Conservation (phyloP, 495 filamentous ascomycete species). For the Talaromyces borbonicus region DNA sequence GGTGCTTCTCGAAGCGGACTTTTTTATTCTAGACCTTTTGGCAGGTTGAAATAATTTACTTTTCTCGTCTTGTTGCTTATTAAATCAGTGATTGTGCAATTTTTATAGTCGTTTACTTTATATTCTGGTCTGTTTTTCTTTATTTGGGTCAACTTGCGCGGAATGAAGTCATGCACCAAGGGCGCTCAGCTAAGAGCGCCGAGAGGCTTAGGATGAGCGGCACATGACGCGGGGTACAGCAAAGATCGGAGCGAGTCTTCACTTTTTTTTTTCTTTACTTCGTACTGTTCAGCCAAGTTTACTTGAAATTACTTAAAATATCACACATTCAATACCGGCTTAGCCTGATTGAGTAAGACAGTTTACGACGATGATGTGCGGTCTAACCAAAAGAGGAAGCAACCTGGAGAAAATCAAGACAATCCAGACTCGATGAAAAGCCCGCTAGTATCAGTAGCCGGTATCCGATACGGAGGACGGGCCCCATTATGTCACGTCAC, state of each 20-base stretch:
- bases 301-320: no score
- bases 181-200: no score
- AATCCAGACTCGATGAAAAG: not conserved
- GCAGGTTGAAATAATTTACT: not conserved
- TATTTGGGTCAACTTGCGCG: not conserved
- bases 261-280: no score
- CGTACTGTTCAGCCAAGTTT: no score
- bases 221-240: slow-evolving; percentile 8
- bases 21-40: slow-evolving; percentile 2
- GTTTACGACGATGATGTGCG: slow-evolving; percentile 2
- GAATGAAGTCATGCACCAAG: no score
- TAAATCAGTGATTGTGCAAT: no score
- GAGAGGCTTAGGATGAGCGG: not conserved
- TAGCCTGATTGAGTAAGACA: no score
- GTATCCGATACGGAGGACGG: not conserved
- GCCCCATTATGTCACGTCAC: not conserved
- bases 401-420: not conserved
- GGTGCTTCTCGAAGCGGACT: no score
- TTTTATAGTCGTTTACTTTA: no score
- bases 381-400: slow-evolving; percentile 3
- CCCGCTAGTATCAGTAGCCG: slow-evolving; percentile 1
- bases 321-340: no score
- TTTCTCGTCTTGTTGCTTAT: not conserved
- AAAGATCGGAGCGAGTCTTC: not conserved
- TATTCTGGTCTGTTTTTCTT: not conserved